Evolutionary conservation across 2,329 filamentous ascomycete genomes (phyloP).

Genomic region (Aspergillus viridinutans): DNA sequence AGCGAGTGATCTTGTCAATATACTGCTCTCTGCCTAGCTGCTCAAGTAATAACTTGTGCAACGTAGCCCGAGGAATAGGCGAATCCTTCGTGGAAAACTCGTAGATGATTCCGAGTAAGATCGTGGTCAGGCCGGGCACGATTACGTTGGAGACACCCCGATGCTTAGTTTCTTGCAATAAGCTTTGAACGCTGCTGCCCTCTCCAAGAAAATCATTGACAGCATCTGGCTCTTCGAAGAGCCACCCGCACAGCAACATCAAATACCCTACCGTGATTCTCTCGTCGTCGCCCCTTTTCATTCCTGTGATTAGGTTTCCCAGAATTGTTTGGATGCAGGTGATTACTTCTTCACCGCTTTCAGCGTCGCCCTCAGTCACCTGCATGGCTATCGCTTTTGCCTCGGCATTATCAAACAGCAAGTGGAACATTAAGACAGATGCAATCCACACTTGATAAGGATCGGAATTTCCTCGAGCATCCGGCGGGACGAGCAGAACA

Average conservation of each 20-base stretch:
- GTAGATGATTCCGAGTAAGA: slow-evolving; percentile 82
- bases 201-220: slow-evolving; percentile 92
- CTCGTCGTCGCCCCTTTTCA: slow-evolving; percentile 72
- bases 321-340: slow-evolving; percentile 87
- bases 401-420: slow-evolving; percentile 73
- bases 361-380: slow-evolving; percentile 83
- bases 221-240: slow-evolving; percentile 86
- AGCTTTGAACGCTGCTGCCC: slow-evolving; percentile 82
- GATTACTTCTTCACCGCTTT: slow-evolving; percentile 87
- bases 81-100: slow-evolving; percentile 98
- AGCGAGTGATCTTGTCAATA: slow-evolving; percentile 70
- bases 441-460: slow-evolving; percentile 91
- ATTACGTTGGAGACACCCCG: slow-evolving; percentile 58
- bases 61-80: slow-evolving; percentile 72
- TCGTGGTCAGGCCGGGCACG: slow-evolving; percentile 76
- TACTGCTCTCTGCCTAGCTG: slow-evolving; percentile 83
- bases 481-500: slow-evolving; percentile 67
- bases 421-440: slow-evolving; percentile 76
- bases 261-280: slow-evolving; percentile 78
- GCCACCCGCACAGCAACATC: slow-evolving; percentile 82
- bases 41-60: slow-evolving; percentile 73
- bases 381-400: slow-evolving; percentile 76
- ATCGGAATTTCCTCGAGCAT: slow-evolving; percentile 62
- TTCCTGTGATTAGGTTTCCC: slow-evolving; percentile 75
- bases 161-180: slow-evolving; percentile 71